Base-by-base conservation (phyloP, 495 filamentous ascomycete genomes). In the Hyaloscypha finlandica region DNA sequence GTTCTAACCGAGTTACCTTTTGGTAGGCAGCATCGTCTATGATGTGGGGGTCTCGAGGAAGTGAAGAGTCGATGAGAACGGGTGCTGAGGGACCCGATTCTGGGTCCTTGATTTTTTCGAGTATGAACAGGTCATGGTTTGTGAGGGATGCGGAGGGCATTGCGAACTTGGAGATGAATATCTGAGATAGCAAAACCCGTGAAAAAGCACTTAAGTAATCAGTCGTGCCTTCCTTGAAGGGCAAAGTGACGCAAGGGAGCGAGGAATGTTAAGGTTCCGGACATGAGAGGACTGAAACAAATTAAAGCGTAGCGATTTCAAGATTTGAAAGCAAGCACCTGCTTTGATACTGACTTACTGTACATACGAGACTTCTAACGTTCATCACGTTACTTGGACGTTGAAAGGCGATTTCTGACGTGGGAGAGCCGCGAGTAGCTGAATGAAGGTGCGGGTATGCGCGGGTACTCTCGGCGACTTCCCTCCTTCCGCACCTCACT, bases 41-140 rank as follows among this genome's bases (percentile, higher is more conserved):
- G 70, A 88, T 77, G 55, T 85, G 78, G 2, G 90, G 88, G 74
- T 90, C 86, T 45, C 84, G 78, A 12, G 90, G 86, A 14, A 92
- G 81, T 2, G 77, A 77, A 1, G 79, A 6, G 70, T 89, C 84
- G 48, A 93, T 80, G 33, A 80, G 77, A 29, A 87, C 74, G 0
- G 79, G 75, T 2, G 80, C 72, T 12, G 79, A 71, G 1, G 90
- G 86, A 25, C 89, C 85, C 35, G 86, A 83, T 73, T 94, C 92
- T 14, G 90, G 89, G 68, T 95, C 91, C 72, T 90, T 92, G 75
- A 96, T 89, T 61, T 90, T 89, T 70, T 88, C 80, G 52, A 95
- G 86, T 67, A 94, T 86, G 39, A 86, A 82, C 66, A 86, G 76
- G 77, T 96, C 92, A 72, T 90, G 89, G 31, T 77, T 76, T 63